phyloP scores from a whole-genome alignment of 306 rosid species.

The Cicer yamashitae region DNA sequence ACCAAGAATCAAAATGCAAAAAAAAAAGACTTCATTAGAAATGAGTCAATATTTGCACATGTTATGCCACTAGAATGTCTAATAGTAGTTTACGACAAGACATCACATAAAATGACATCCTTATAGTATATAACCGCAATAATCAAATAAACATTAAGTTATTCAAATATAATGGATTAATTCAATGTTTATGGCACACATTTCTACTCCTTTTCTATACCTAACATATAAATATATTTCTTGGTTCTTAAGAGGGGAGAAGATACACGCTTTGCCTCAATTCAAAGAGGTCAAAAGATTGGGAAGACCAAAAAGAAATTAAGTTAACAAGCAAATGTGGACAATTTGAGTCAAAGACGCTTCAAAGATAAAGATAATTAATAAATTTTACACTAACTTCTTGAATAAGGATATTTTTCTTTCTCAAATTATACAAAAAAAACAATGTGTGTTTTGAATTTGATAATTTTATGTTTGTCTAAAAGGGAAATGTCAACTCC shows the following conservation, averaged over 20 bases:
- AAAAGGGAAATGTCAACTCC: constrained; percentile 62
- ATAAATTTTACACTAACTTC: constrained; percentile 31
- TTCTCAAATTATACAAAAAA: constrained; percentile 27
- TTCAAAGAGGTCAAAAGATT: constrained; percentile 69
- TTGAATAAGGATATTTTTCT: constrained; percentile 20
- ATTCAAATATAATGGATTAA: constrained; percentile 56
- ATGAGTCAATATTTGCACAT: constrained; percentile 12
- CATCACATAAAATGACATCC: constrained; percentile 46
- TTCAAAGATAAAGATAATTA: constrained; percentile 49
- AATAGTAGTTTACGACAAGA: constrained; percentile 43
- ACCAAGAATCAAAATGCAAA: too few relatives aligned
- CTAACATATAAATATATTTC: constrained; percentile 56
- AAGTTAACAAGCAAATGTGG: constrained; percentile 42
- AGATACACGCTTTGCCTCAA: constrained; percentile 57
- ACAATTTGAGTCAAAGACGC: constrained; percentile 85
- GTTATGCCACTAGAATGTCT: constrained; percentile 35
- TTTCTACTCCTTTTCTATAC: constrained; percentile 50
- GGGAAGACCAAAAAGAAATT: constrained; percentile 49
- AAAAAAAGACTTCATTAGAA: too few relatives aligned
- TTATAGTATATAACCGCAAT: not conserved
- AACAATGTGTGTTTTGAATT: not conserved
- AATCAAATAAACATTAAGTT: constrained; percentile 11
- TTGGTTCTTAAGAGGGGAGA: constrained; percentile 51
- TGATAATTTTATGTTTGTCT: constrained; percentile 41
- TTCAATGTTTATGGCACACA: constrained; percentile 52